Evolutionary conservation across 768 basidiomycete genomes (phyloP).

Genomic region (Vararia minispora): DNA sequence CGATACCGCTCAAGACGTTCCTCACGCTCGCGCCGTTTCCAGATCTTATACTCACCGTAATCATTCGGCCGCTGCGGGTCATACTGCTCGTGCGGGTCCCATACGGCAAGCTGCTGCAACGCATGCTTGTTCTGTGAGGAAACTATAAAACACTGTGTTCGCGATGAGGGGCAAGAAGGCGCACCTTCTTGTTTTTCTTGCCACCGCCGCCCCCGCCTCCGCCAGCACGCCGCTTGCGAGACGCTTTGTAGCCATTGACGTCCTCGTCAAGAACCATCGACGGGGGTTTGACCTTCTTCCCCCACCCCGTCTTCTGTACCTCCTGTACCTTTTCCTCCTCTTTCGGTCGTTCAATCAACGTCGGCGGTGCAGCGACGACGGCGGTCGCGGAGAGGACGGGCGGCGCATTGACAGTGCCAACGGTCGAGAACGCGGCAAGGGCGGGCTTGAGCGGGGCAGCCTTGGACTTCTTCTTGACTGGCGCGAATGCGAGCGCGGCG

Average conservation of each 20-base stretch:
- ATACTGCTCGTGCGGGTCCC: conserved; percentile 76
- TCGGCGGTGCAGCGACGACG: conserved; percentile 60
- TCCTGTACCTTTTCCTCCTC: conserved; percentile 23
- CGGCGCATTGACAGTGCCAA: conserved; percentile 8
- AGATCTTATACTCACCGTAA: conserved; percentile 79
- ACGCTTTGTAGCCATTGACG: conserved; percentile 68
- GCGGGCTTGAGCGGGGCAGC: conserved; percentile 39
- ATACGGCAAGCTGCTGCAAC: conserved; percentile 37
- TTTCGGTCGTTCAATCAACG: conserved; percentile 29
- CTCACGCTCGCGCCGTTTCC: conserved; percentile 66
- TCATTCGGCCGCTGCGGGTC: conserved; percentile 81
- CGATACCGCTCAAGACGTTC: conserved; percentile 50
- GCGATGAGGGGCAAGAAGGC: conserved; percentile 8
- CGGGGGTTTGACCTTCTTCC: conserved; percentile 82
- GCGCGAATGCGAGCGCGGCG: conserved; percentile 81
- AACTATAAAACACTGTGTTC: neutral
- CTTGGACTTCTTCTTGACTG: conserved; percentile 55
- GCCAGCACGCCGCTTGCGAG: conserved; percentile 41
- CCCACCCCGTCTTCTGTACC: conserved; percentile 48
- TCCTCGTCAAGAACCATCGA: conserved; percentile 87
- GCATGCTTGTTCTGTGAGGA: conserved; percentile 54
- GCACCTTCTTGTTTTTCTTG: conserved; percentile 53
- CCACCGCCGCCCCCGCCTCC: conserved; percentile 38
- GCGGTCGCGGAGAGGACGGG: conserved; percentile 42
- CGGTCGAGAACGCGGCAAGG: conserved; percentile 24